Base-by-base conservation (phyloP, 257 asterid genomes). In the Solanum corneliomulleri region DNA sequence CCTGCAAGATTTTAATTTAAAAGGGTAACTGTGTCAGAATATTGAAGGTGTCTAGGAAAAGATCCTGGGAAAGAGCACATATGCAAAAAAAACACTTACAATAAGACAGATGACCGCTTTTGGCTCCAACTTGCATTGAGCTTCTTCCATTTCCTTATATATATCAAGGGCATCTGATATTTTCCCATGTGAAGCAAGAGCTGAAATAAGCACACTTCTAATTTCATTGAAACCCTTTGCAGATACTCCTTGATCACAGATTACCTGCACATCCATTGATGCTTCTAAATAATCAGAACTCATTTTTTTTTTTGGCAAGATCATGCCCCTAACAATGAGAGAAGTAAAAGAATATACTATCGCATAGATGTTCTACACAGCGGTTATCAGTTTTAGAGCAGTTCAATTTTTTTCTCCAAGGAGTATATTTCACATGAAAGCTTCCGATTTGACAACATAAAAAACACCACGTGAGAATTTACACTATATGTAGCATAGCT, bases 141-240 rank as follows among this genome's bases (percentile, higher is more conserved):
- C 88, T 88, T 89, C 89, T 90, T 91, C 94, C 87, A 93, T 93
- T 90, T 94, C 97, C 90, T 93, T 94, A 77, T 94, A 94, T 74
- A 96, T 44, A 41, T 88, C 70, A 83, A 95, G 93, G 85, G 99
- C 99, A 88, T 90, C 94, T 85, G 96, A 89, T 58, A 93, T 62
- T 89, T 93, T 92, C 75, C 98, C 98, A 25, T 94, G 94, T 56
- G 96, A 91, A 85, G 99, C 98, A 92, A 97, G 98, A 87, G 99
- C 98, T 18, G 94, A 93, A 83, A 95, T 90, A 71, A 96, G 96
- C 88, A 86, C 97, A 89, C 94, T 89, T 91, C 90, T 95, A 86
- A 96, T 86, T 84, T 92, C 97, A 89, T 91, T 93, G 70, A 91
- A 89, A 93, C 87, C 62, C 93, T 94, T 93, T 35, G 64, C 91